Base-by-base conservation (phyloP, 495 filamentous ascomycete genomes). In the Apodospora peruviana region DNA sequence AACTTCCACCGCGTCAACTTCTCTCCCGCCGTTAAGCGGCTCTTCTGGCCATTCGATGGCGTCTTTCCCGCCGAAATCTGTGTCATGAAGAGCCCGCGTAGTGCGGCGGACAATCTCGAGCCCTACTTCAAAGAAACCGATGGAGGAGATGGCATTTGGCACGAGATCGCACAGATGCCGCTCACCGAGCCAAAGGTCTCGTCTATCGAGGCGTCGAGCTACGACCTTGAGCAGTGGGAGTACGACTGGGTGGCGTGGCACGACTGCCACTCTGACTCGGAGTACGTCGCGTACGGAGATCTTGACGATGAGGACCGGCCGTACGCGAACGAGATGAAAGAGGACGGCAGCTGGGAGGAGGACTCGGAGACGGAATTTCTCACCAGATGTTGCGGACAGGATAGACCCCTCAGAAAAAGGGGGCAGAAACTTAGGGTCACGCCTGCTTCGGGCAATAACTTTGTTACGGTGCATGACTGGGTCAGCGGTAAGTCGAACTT, bases 121-220 rank as follows among this genome's bases (percentile, higher is more conserved):
- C 57, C 46, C 9, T 60, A 50, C 37, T 60, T 51, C 43, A 9
- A 43, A 21, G 24, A 21, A 27, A 38, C 18, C 34, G 19, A 45
- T 25, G 36, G 7, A 39, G 36, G 36, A 10, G 17, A 18, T 18
- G 52, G 52, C 44, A 48, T 32, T 12, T 61, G 56, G 55, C 58
- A 61, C 27, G 29, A 45, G 7, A 49, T 58, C 40, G 42, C 58
- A 17, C 44, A 48, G 23, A 34, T 47, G 34, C 51, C 55, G 7
- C 18, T 61, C 14, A 49, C 55, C 29, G 55, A 61, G 16, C 58
- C 55, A 37, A 58, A 51, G 18, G 51, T 57, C 35, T 61, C 58
- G 20, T 61, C 48, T 52, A 18, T 58, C 10, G 42, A 36, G 22
- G 55, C 27, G 29, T 37, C 27, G 22, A 20, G 55, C 5, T 25